Base-by-base conservation (phyloP, 176 grass and related monocot species). In the Alloteropsis semialata region DNA sequence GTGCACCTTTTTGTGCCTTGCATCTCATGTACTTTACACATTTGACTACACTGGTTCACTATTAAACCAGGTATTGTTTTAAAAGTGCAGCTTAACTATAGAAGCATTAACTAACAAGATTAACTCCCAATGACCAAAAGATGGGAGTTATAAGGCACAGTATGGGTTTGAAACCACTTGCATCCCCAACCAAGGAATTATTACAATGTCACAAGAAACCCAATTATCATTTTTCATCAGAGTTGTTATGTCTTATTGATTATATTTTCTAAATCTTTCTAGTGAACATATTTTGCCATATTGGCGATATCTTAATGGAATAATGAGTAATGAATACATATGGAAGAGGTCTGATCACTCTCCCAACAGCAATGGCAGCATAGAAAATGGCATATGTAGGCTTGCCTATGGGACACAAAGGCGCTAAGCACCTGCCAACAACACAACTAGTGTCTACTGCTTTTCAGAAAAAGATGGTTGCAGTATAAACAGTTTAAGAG, bases 301-400 rank as follows among this genome's bases (percentile, higher is more conserved):
- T 48, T 18, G 21, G 15, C 5, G 14, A 74, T 48, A 61, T 59
- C 64, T 60, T 69, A n/a, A n/a, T n/a, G n/a, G n/a, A n/a, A n/a
- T n/a, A n/a, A n/a, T n/a, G n/a, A 68, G 45, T 68, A 42, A 49
- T 43, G 46, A 25, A 74, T 75, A 54, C 27, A 41, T 10, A 74
- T 65, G 22, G 27, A 43, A 57, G n/a, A n/a, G n/a, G 30, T 79
- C 41, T 69, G n/a, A 82, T 60, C 30, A 70, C 62, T 69, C 61
- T 82, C 15, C 29, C 38, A 61, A 50, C 36, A 71, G 16, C 11
- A 59, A 76, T 14, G 53, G 32, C 18, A 76, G 3, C 13, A 67
- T 67, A 19, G 19, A 41, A 41, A n/a, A 67, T n/a, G 65, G 34
- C 19, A 66, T 12, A 9, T 22, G 64, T 39, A 11, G 19, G 33